These are phyloP conservation scores for Arabidopsis hybrid DNA, from an alignment of 441 rosid genomes.

Conservation along the genomic window DNA sequence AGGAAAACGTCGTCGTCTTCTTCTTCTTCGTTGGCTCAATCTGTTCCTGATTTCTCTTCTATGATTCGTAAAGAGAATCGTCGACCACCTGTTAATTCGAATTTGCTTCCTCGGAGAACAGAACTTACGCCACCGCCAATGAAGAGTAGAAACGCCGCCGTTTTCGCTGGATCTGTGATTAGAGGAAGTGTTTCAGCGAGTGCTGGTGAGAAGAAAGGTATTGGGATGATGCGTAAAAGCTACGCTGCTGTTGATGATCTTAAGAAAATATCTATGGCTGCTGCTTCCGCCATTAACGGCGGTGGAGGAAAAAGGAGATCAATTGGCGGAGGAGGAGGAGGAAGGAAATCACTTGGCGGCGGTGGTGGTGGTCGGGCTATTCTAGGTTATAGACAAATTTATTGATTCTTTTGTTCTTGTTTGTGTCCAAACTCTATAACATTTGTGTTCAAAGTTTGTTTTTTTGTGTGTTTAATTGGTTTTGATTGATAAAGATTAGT, in stretches of 20 bases:
- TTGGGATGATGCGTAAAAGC: conserved; percentile 64
- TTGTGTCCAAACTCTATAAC: conserved; percentile 10
- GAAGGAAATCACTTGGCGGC: conserved; percentile 36
- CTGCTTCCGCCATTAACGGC: conserved; percentile 63
- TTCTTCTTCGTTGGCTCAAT: conserved; percentile 57
- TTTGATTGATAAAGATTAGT: conserved; percentile 27
- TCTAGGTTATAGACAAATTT: conserved; percentile 56
- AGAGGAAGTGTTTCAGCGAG: conserved; percentile 77
- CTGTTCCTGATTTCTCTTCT: conserved; percentile 79
- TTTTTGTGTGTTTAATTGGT: conserved; percentile 1
- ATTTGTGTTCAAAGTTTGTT: not conserved
- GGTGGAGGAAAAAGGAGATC: conserved; percentile 42
- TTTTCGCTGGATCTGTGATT: conserved; percentile 36
- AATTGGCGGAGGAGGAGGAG: conserved; percentile 1
- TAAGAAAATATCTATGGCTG: conserved; percentile 65
- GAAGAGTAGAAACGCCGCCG: conserved; percentile 40
- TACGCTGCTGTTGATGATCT: conserved; percentile 69
- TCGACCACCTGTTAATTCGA: conserved; percentile 57
- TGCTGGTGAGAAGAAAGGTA: conserved; percentile 58
- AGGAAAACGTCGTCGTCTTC: conserved; percentile 52
- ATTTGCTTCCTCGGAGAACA: conserved; percentile 41
- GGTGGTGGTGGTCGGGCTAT: conserved; percentile 48
- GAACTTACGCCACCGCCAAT: conserved; percentile 56
- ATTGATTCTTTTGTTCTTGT: conserved; percentile 14
- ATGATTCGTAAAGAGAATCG: conserved; percentile 75